Base-by-base conservation (phyloP, 179 eudicot genomes). In the Patellifolia procumbens region DNA sequence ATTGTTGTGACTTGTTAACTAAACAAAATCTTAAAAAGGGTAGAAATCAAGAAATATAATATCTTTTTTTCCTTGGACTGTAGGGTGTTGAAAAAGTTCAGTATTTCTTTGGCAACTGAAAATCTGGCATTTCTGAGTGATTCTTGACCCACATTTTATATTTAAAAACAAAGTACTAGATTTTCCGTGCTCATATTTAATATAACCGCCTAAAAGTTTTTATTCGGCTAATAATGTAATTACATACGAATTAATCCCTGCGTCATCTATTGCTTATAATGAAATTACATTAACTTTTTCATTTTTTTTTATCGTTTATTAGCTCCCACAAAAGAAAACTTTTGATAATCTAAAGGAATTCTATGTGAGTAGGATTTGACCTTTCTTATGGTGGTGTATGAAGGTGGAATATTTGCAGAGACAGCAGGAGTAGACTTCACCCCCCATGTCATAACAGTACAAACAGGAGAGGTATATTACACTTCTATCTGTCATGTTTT, bases 341-440 rank as follows among this genome's bases (percentile, higher is more conserved):
- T n/a, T n/a, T n/a, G n/a, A n/a, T n/a, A n/a, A n/a, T n/a, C n/a
- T n/a, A n/a, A n/a, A n/a, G n/a, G n/a, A n/a, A n/a, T n/a, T n/a
- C n/a, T n/a, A n/a, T 31, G 28, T 31, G 31, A 49, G 28, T 4
- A 37, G 42, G 42, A 34, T n/a, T 52, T 77, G 28, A 78, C 45
- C 6, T 70, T 63, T 39, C 60, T 31, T 22, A 28, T 31, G 53
- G 60, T 84, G 70, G 65, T 80, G 60, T 78, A 56, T 91, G 88
- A 84, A 91, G 98, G 98, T 82, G 97, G 87, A 70, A 42, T 86
- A 68, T 87, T 91, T 77, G 88, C 88, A 17, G 85, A 76, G 52
- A 85, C 92, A 60, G 90, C 91, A 51, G 93, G 97, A 55, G 88
- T 79, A 42, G 90, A 89, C 64, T 93, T 93, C 77, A 90, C 91